Base-by-base conservation (phyloP, 192 early-diverging fungal species). In the Thoreauomyces humboldtii region DNA sequence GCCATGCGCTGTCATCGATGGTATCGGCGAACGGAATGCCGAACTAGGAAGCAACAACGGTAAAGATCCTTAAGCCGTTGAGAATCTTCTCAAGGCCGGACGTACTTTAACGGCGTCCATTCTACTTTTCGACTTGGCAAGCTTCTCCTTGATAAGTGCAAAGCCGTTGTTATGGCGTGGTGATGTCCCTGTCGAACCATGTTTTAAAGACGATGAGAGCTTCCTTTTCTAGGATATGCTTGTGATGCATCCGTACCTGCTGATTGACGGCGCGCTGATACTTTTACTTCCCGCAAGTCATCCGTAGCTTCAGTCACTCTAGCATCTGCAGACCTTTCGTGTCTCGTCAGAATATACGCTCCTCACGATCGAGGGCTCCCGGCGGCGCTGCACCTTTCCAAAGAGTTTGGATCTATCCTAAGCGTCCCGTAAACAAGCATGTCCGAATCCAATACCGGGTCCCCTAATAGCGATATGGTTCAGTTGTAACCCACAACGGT, bases 71-170 rank as follows among this genome's bases (percentile, higher is more conserved):
- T n/a, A n/a, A n/a, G n/a, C n/a, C n/a, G n/a, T n/a, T n/a, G n/a
- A 41, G 9, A 41, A n/a, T 41, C n/a, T 41, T 41, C 38, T 41
- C 38, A 41, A 41, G n/a, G 38, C n/a, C n/a, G n/a, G n/a, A n/a
- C n/a, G 7, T 63, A 80, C 79, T 47, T 74, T 73, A 32, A 82
- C 81, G 38, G 77, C 52, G 45, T 75, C 38, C 12, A 82, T 59
- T n/a, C 77, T 61, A 21, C 55, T 48, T 38, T 76, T 80, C 2
- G 77, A 80, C 53, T 80, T 65, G 25, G 42, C 48, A 17, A 82
- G 43, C 63, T 78, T 80, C 22, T 66, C 62, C 58, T 82, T 79
- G 24, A 82, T 73, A 28, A 55, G 37, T 12, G 24, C 5, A 46
- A 74, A 72, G 1, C 81, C 81, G 47, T 74, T 77, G 17, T 59